Conservation (phyloP, 192 early-diverging fungal genomes). For the Obelidium mucronatum region DNA sequence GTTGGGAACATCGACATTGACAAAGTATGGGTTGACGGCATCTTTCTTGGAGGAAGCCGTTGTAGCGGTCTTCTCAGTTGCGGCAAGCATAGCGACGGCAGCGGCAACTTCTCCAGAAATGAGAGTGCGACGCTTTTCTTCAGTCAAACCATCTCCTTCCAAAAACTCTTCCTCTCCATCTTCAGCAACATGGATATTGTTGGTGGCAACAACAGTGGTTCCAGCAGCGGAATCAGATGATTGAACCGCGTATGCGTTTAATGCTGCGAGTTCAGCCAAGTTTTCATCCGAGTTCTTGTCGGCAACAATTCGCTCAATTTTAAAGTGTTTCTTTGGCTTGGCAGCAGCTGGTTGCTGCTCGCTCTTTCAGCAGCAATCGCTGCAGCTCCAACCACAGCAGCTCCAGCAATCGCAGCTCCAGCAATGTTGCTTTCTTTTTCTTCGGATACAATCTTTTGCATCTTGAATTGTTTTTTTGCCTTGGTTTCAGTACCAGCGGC, state of each 20-base stretch:
- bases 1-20: constrained; percentile 53
- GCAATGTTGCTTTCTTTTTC: neutral
- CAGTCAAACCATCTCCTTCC: constrained; percentile 14
- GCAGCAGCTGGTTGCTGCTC: constrained; percentile 4
- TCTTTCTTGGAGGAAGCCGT: neutral
- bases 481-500: neutral
- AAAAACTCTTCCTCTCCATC: constrained; percentile 33
- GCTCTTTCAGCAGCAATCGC: neutral
- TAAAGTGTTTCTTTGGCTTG: constrained; percentile 6
- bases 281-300: constrained; percentile 13
- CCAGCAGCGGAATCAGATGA: neutral
- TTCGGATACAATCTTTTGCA: neutral
- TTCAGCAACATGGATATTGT: constrained; percentile 37
- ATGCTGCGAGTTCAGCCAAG: neutral
- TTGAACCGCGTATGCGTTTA: neutral
- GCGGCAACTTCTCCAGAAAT: constrained; percentile 44
- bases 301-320: constrained; percentile 11
- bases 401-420: neutral
- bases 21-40: constrained; percentile 17
- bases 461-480: constrained; percentile 6
- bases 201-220: neutral
- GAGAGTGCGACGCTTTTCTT: constrained; percentile 31
- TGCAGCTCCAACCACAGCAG: constrained; percentile 22
- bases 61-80: constrained; percentile 12
- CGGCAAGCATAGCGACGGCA: constrained; percentile 33